Conservation (phyloP, 1,284 basidiomycete species). For the Leccinum angustisporum region DNA sequence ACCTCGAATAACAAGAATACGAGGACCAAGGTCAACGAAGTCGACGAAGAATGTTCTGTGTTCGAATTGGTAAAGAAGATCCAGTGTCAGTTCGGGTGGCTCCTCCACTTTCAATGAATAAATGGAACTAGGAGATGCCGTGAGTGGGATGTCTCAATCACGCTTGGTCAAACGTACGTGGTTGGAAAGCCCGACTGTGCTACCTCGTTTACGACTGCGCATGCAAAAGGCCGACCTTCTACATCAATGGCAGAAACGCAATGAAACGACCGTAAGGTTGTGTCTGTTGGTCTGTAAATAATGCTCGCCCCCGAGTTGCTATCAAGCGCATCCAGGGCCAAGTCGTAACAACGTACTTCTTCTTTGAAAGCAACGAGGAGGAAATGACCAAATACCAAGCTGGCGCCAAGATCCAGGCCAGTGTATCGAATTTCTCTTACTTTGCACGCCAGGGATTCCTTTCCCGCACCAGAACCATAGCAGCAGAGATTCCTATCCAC, state of each 20-base stretch:
- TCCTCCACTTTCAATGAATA: conserved; percentile 10
- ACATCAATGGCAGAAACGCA: conserved; percentile 19
- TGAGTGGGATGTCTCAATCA: not conserved
- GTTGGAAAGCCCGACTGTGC: not conserved
- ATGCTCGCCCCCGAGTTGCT: conserved; percentile 13
- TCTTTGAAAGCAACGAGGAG: conserved; percentile 16
- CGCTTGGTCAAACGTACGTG: not conserved
- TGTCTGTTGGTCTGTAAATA: conserved; percentile 9
- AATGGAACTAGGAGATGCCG: conserved; percentile 8
- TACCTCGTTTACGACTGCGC: conserved; percentile 16
- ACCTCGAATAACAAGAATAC: too few relatives aligned
- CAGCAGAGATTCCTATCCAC: conserved; percentile 7
- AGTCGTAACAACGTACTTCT: conserved; percentile 23
- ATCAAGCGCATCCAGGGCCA: conserved; percentile 13
- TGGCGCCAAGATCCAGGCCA: conserved; percentile 1
- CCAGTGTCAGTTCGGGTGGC: conserved; percentile 10
- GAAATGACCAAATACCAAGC: conserved; percentile 22
- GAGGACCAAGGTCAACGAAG: too few relatives aligned
- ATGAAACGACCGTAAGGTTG: conserved; percentile 10
- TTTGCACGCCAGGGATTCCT: not conserved
- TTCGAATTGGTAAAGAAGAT: conserved; percentile 18
- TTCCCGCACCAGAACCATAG: not conserved
- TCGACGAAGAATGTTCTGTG: too few relatives aligned
- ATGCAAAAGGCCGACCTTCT: conserved; percentile 19
- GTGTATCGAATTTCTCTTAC: conserved; percentile 16